Conservation (phyloP, 805 yeast genomes). For the Saccharomyces eubayanus region DNA sequence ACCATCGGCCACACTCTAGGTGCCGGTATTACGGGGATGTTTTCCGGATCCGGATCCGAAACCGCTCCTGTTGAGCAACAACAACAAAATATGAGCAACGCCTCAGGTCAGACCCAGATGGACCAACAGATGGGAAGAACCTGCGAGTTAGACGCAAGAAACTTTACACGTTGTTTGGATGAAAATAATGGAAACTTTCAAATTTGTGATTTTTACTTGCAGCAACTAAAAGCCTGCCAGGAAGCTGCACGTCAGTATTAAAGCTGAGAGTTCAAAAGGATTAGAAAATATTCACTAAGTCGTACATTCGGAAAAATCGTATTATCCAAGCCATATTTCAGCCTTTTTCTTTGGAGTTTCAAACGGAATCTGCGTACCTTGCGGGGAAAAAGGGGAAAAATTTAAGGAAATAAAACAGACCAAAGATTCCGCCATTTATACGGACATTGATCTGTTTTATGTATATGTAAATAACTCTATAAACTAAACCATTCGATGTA, state of each 20-base stretch:
- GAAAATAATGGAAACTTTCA: conserved; percentile 94
- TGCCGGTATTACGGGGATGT: conserved; percentile 84
- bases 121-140: conserved; percentile 41
- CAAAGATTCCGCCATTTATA: not conserved
- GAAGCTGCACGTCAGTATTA: conserved; percentile 82
- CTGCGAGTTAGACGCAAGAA: conserved; percentile 91
- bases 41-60: conserved; percentile 55
- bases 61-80: conserved; percentile 43
- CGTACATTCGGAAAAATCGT: not conserved
- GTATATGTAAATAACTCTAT: not conserved
- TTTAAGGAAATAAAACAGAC: not conserved
- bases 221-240: conserved; percentile 96
- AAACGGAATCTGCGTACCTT: not conserved
- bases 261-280: conserved; percentile 14
- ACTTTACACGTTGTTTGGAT: conserved; percentile 89
- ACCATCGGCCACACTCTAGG: conserved; percentile 95
- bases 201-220: conserved; percentile 92
- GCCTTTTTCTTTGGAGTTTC: not conserved
- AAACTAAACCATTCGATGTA: not conserved
- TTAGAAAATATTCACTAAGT: conserved; percentile 4
- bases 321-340: not conserved
- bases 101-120: conserved; percentile 12
- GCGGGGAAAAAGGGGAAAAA: not conserved
- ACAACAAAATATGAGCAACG: conserved; percentile 26
- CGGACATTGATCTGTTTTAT: not conserved